These are phyloP conservation scores for Cyberlindnera xylosilytica DNA, from an alignment of 805 yeast genomes.

Conservation along the genomic window DNA sequence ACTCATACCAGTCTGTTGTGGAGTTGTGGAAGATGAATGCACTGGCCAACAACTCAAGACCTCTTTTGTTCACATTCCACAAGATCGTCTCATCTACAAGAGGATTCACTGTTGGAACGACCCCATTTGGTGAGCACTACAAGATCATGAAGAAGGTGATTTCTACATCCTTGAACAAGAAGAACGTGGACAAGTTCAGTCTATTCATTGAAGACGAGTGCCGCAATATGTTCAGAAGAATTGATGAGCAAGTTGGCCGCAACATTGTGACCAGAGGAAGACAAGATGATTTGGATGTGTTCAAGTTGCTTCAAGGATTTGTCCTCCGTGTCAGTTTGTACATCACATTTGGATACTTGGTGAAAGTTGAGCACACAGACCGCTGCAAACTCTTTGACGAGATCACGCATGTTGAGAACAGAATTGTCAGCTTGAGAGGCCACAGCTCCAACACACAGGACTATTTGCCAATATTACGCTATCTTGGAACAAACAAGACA, in stretches of 20 bases:
- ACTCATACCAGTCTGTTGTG: slow-evolving; percentile 52
- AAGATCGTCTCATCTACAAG: slow-evolving; percentile 50
- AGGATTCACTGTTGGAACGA: slow-evolving; percentile 63
- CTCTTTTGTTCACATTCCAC: slow-evolving; percentile 66
- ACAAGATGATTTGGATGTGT: slow-evolving; percentile 37
- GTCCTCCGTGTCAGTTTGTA: slow-evolving; percentile 48
- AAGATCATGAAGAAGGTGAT: slow-evolving; percentile 46
- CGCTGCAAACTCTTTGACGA: slow-evolving; percentile 41
- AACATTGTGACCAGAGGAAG: slow-evolving; percentile 1
- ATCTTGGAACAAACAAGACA: slow-evolving; percentile 24
- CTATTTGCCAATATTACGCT: slow-evolving; percentile 45
- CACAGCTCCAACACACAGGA: slow-evolving; percentile 55
- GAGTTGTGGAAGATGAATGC: slow-evolving; percentile 51
- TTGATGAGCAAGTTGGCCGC: slow-evolving; percentile 10
- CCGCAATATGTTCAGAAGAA: slow-evolving; percentile 26
- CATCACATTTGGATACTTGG: slow-evolving; percentile 49
- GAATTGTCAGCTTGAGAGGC: slow-evolving; percentile 54
- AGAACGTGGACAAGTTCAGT: slow-evolving; percentile 31
- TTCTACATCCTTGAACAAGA: slow-evolving; percentile 39
- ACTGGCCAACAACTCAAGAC: slow-evolving; percentile 61
- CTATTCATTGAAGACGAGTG: slow-evolving; percentile 39
- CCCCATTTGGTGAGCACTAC: slow-evolving; percentile 52
- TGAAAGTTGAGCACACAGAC: slow-evolving; percentile 41
- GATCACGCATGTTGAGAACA: slow-evolving; percentile 53
- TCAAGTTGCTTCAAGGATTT: slow-evolving; percentile 44